Base-by-base conservation (phyloP, 1,139 yeast genomes). In the Zygoascus meyerae region DNA sequence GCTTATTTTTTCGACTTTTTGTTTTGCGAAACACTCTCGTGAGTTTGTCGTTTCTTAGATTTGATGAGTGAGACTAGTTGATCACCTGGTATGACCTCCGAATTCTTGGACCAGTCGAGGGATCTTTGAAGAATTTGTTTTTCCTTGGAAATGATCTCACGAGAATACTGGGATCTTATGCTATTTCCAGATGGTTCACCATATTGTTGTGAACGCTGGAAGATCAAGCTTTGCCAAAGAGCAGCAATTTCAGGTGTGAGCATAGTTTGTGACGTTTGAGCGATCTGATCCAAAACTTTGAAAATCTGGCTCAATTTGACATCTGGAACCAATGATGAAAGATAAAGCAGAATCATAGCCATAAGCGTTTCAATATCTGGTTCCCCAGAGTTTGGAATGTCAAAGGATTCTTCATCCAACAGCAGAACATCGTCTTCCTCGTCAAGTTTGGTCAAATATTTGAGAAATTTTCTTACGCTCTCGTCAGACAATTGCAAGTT, bases 381-480 rank as follows among this genome's bases (percentile, higher is more conserved):
- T 29, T 52, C 56, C 1, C 64, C 64, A 1, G 53, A 41, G 15
- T 41, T 45, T 5, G 60, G 54, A 28, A 66, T 52, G 39, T 65
- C 68, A 42, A 60, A 62, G 5, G 62, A 55, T 39, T 63, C 45
- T 6, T 42, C 68, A 46, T 63, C 67, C n/a, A 58, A 56, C 30
- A 64, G 46, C 10, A 57, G 63, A 31, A 52, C 44, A 9, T 57
- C 57, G n/a, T 52, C 52, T 5, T 55, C 58, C 28, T 53, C 54
- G 16, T 54, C 55, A 14, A 54, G 38, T 11, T 49, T 29, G 12
- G 38, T 32, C 31, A 50, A 37, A 12, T 16, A 31, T 2, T 31
- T 15, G 11, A 37, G 5, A 5, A 28, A 14, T 3, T 34, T 32
- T 21, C 32, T 48, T 4, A 54, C 42, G 12, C 45, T 51, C 29